phyloP scores from a whole-genome alignment of 2,329 filamentous ascomycete genomes.

The Orbilia brochopaga region DNA sequence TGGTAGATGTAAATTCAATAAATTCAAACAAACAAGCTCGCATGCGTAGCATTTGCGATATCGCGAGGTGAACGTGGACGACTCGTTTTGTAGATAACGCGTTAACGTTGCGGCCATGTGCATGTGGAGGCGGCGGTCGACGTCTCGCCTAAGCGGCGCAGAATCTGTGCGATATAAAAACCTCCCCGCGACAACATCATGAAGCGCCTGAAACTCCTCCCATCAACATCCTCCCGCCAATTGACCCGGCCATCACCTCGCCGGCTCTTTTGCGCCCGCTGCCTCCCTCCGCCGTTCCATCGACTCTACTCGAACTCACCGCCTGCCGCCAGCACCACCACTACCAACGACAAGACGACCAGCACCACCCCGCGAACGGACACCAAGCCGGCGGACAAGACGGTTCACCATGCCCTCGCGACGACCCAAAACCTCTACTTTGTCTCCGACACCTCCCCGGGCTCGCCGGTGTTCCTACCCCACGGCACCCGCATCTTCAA shows the following conservation, averaged over 20 bases:
- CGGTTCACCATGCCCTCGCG: conserved; percentile 34
- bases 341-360: neutral
- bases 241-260: neutral
- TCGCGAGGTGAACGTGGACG: too few species aligned
- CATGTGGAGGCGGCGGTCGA: too few species aligned
- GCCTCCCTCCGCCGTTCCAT: conserved; percentile 54
- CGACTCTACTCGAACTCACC: conserved; percentile 58
- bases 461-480: conserved; percentile 82
- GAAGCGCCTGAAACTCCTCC: conserved; percentile 37
- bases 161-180: neutral
- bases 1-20: too few species aligned
- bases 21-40: too few species aligned
- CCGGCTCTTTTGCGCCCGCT: conserved; percentile 18
- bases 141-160: neutral
- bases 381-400: conserved; percentile 19
- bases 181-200: conserved; percentile 9
- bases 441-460: conserved; percentile 76
- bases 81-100: too few species aligned
- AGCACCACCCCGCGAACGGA: conserved; percentile 2
- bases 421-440: conserved; percentile 68
- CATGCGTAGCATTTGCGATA: too few species aligned
- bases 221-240: conserved; percentile 12
- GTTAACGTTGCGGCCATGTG: too few species aligned
- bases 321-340: neutral
- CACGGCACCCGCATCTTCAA: conserved; percentile 84